Evolutionary conservation across 371 early-diverging fungal genomes (phyloP), one percentile per base, ranked within the genome.

Genomic region (Rhizopus delemar): DNA sequence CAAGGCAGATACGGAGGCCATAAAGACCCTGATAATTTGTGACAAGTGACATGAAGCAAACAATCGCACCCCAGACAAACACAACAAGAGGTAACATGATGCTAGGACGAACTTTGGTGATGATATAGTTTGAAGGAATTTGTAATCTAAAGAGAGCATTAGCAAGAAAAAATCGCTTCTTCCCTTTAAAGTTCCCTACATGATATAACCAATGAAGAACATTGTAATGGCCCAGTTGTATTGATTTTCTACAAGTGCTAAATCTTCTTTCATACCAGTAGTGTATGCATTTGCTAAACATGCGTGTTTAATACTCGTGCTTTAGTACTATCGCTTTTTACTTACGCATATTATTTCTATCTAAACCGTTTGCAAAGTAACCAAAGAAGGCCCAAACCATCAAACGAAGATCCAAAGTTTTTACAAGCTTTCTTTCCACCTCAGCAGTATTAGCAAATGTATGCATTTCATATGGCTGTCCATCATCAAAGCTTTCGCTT

Each of bases 301-400:
- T 16, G n/a, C 11, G 16, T 8, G 16, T 15, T 5, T 45, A 22
- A 22, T 22, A 22, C 22, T 22, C 22, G 22, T 22, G 22, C 22
- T 22, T 22, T 22, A 22, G 2, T 22, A 22, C 22, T 22, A 22
- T 22, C 22, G 22, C 8, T 38, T 28, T 41, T 34, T 15, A 64
- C 73, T 68, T 70, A 74, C 83, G 90, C 69, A 93, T 89, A 60
- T 91, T 93, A 52, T 85, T 85, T 46, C 92, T 83, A 66, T 91
- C 92, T 8, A 93, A 69, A 57, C 86, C 86, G 53, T 82, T 85
- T 46, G 89, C 85, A 51, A 91, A 78, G 56, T 91, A 91, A 15
- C 87, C 82, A 33, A 86, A 69, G 51, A 83, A 76, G 35, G 91
- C 79, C 68, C 88, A 80, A 5, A 92, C 83, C 52, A 91, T 77